Base-by-base conservation (phyloP, 768 basidiomycete species). In the Dioszegia aurantiaca region DNA sequence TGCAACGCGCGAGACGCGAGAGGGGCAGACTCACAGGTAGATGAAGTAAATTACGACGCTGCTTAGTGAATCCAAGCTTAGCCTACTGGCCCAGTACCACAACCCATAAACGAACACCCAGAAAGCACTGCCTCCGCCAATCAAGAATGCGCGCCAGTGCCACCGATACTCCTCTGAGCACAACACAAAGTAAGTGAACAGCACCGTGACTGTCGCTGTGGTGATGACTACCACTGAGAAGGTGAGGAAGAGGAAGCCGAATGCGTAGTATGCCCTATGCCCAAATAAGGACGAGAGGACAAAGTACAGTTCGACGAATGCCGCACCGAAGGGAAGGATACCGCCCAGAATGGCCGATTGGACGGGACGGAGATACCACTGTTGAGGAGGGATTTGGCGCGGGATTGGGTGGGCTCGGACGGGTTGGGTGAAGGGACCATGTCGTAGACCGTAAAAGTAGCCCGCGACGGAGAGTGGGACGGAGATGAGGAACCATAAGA, bases 91-190 rank as follows among this genome's bases (percentile, higher is more conserved):
- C 75, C 74, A 76, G 52, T 78, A 78, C 78, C 90, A 90, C 10
- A 91, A 69, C 2, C 91, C 93, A 71, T 95, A 98, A 11, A 83
- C 82, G 51, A 93, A 78, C 24, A 97, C 79, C 93, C 93, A 98
- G 75, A 93, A 84, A 2, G 91, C 87, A 60, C 87, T 89, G 23
- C 92, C 90, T 9, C 91, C 94, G 33, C 94, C 94, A 28, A 85
- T 87, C 61, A 93, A 68, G 82, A 98, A 95, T 4, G 90, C 83
- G 43, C 90, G 84, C 94, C 94, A 98, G 59, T 98, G 93, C 93
- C 93, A 98, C 58, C 90, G 88, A 59, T 95, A 97, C 68, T 98
- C 92, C 76, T 97, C 94, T 5, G 90, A 88, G 62, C 93, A 97
- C 16, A 98, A 82, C 51, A 85, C 81, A 78, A 97, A 95, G 78